Base-by-base conservation (phyloP, 2,329 filamentous ascomycete genomes). In the Xylariaceae sp. region DNA sequence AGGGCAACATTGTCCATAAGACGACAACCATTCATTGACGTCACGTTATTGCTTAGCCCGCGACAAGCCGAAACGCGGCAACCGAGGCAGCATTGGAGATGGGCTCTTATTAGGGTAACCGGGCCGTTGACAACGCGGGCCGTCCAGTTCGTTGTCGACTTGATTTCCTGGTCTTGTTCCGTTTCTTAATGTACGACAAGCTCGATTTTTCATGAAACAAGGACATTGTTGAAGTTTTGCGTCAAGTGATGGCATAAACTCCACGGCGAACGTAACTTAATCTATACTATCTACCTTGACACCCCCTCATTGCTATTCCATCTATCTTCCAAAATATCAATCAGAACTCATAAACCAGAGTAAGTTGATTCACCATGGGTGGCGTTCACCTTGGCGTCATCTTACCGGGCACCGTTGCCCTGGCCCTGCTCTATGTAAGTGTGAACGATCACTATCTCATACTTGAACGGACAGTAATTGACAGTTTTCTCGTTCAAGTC, bases 341-440 rank as follows among this genome's bases (percentile, higher is more conserved):
- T 8, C 12, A 29, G 34, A 35, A 30, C 31, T 12, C 27, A 45
- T 32, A 55, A 35, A 48, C 31, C 3, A 9, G 29, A 51, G 27
- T 19, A 4, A 19, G 12, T n/a, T 44, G 27, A 44, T 19, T 19
- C 45, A 54, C 6, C 26, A 57, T 57, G 51, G 50, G 27, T 34
- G 49, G 26, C n/a, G 39, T 39, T 4, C 53, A 60, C 31, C 4
- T 53, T 31, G 55, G 52, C 4, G 56, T 50, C 35, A 35, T 60
- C n/a, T 29, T 62, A 47, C 47, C 56, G 19, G 57, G 46, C 12
- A 54, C 43, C 11, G 52, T 39, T 29, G 56, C 11, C 9, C 34
- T 60, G 42, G 51, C 29, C 9, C 34, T 62, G 27, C n/a, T 57
- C 8, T 62, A 59, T 46, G 60, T 62, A 54, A 50, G 60, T 50